Percentiles rank a stretch among this genome's conserved stretches.
phyloP scores from a whole-genome alignment of 495 filamentous ascomycete species.

The Tuber aestivum region DNA sequence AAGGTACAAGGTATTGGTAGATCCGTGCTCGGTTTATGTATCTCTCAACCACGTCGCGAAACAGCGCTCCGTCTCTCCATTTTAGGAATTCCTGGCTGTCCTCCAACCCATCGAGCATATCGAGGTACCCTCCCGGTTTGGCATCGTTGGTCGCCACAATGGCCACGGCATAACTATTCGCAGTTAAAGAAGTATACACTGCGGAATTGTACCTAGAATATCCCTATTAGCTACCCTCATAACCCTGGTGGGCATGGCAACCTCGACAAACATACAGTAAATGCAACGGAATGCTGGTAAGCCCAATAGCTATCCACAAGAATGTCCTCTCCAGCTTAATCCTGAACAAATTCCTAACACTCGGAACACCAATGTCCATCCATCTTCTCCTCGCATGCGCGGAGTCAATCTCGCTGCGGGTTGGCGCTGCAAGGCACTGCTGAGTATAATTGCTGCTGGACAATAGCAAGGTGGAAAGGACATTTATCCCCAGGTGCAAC shows the following conservation, averaged over 20 bases:
- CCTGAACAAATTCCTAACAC: slow-evolving; percentile 11
- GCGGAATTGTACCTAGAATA: slow-evolving; percentile 10
- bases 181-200: slow-evolving; percentile 8
- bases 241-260: neutral
- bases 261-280: slow-evolving; percentile 8
- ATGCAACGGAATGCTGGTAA: slow-evolving; percentile 10
- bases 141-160: neutral
- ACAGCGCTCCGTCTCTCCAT: neutral
- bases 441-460: slow-evolving; percentile 7
- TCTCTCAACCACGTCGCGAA: neutral
- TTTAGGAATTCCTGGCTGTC: no score
- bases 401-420: slow-evolving; percentile 7
- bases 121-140: neutral
- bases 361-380: slow-evolving; percentile 15
- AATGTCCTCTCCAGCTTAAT: neutral
- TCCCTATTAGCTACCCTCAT: neutral
- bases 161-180: neutral
- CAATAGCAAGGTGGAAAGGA: neutral
- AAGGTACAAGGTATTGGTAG: neutral
- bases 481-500: slow-evolving; percentile 8
- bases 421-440: slow-evolving; percentile 15
- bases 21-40: neutral
- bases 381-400: slow-evolving; percentile 15
- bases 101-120: neutral
- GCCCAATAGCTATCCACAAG: slow-evolving; percentile 5